These are phyloP conservation scores for Trichophyton rubrum DNA, from an alignment of 2,329 filamentous ascomycete genomes.

Conservation along the genomic window DNA sequence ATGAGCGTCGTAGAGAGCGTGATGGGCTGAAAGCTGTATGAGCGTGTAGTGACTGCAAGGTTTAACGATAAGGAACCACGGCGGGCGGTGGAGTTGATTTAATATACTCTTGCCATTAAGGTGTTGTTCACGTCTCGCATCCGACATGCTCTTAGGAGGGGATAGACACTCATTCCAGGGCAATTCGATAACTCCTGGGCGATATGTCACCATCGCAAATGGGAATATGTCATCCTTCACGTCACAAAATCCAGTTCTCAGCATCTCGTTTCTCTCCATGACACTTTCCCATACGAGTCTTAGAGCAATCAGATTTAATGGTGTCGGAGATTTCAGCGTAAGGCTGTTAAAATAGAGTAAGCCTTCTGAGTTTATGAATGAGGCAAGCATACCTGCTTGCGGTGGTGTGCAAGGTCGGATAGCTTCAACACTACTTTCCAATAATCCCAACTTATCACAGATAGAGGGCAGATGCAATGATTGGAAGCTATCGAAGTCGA, in stretches of 20 bases:
- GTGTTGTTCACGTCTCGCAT: background rate
- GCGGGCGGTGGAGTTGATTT: slow-evolving; percentile 38
- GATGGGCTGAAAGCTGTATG: slow-evolving; percentile 51
- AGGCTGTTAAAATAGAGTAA: slow-evolving; percentile 65
- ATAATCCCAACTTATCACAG: slow-evolving; percentile 21
- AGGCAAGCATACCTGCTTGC: slow-evolving; percentile 67
- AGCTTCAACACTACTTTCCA: slow-evolving; percentile 36
- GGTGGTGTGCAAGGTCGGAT: slow-evolving; percentile 67
- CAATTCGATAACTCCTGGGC: slow-evolving; percentile 20
- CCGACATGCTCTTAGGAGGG: background rate
- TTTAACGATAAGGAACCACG: slow-evolving; percentile 51
- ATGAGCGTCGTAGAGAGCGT: slow-evolving; percentile 74
- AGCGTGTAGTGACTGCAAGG: slow-evolving; percentile 17
- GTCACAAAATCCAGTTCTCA: slow-evolving; percentile 61
- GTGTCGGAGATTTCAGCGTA: slow-evolving; percentile 37
- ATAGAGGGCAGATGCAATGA: slow-evolving; percentile 27
- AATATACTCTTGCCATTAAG: background rate
- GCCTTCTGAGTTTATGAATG: slow-evolving; percentile 56
- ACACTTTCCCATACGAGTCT: slow-evolving; percentile 48
- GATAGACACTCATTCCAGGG: slow-evolving; percentile 25
- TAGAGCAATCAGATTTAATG: slow-evolving; percentile 33
- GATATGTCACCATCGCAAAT: slow-evolving; percentile 64
- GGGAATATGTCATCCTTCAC: slow-evolving; percentile 47
- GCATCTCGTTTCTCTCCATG: slow-evolving; percentile 50
- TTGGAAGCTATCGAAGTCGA: slow-evolving; percentile 44